Conservation (phyloP, 306 rosid genomes). For the Mimosa bimucronata region DNA sequence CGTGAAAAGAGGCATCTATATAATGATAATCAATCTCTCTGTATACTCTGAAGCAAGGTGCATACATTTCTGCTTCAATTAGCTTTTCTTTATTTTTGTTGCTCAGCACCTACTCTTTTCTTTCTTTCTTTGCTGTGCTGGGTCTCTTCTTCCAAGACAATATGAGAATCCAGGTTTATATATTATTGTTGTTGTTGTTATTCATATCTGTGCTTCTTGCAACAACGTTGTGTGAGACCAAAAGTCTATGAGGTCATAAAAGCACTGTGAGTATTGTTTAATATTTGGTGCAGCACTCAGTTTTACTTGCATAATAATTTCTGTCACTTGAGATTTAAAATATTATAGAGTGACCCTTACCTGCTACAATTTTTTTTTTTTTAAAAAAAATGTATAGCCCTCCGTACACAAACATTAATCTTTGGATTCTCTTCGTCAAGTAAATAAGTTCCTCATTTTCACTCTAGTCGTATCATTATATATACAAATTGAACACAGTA, state of each 20-base stretch:
- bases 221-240: constrained; percentile 3
- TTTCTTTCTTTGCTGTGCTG: constrained; percentile 2
- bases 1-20: not conserved
- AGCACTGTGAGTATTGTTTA: not conserved
- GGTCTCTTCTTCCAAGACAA: constrained; percentile 23
- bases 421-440: constrained; percentile 31
- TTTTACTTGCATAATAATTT: not conserved
- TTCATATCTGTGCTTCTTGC: not conserved
- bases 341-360: not conserved
- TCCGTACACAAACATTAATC: not conserved
- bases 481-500: not conserved
- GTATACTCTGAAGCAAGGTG: constrained; percentile 12
- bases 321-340: not conserved
- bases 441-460: constrained; percentile 7
- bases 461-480: constrained; percentile 5
- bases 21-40: not conserved
- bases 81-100: constrained; percentile 38
- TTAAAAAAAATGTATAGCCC: not conserved
- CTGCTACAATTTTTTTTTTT: not conserved
- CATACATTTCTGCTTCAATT: constrained; percentile 27
- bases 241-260: constrained; percentile 10
- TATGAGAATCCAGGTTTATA: constrained; percentile 9
- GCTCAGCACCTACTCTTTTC: not conserved
- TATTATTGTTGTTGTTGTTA: not conserved
- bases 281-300: not conserved